Conservation (phyloP, 2,329 filamentous ascomycete species). For the Hymenoscyphus fructigenus region DNA sequence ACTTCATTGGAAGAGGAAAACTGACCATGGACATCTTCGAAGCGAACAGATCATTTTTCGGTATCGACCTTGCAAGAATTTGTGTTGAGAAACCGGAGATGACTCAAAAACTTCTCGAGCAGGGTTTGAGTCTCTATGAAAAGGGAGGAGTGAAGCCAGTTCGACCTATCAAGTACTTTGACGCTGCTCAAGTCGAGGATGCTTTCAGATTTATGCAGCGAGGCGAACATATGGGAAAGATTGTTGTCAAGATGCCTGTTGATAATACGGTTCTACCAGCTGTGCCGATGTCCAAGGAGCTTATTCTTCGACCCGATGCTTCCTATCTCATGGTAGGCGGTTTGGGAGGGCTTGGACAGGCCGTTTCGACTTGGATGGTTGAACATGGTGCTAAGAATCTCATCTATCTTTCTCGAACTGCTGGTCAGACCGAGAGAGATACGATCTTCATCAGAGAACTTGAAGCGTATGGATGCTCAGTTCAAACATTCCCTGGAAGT, state of each 20-base stretch:
- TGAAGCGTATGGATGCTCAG: slow-evolving; percentile 17
- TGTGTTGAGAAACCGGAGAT: slow-evolving; percentile 8
- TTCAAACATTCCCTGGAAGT: slow-evolving; percentile 19
- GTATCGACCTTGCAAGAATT: slow-evolving; percentile 24
- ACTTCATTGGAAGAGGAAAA: slow-evolving; percentile 26
- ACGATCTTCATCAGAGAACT: slow-evolving; percentile 22
- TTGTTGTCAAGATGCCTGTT: slow-evolving; percentile 10
- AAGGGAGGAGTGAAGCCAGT: slow-evolving; percentile 26
- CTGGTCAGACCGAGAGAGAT: slow-evolving; percentile 33
- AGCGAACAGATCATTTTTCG: slow-evolving; percentile 28
- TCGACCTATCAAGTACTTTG: slow-evolving; percentile 29
- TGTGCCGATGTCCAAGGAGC: slow-evolving; percentile 19
- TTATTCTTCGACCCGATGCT: slow-evolving; percentile 2
- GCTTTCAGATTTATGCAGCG: slow-evolving; percentile 20
- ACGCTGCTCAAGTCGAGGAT: slow-evolving; percentile 35
- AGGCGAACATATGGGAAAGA: slow-evolving; percentile 19
- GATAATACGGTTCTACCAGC: not conserved
- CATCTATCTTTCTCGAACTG: slow-evolving; percentile 40
- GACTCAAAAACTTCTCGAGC: slow-evolving; percentile 9
- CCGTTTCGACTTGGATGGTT: slow-evolving; percentile 40
- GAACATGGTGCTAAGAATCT: slow-evolving; percentile 40
- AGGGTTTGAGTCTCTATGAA: slow-evolving; percentile 8
- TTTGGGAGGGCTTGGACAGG: slow-evolving; percentile 43
- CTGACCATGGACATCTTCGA: slow-evolving; percentile 34
- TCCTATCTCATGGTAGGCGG: slow-evolving; percentile 43